phyloP scores from a whole-genome alignment of 306 rosid species.

The Luffa aegyptiaca region DNA sequence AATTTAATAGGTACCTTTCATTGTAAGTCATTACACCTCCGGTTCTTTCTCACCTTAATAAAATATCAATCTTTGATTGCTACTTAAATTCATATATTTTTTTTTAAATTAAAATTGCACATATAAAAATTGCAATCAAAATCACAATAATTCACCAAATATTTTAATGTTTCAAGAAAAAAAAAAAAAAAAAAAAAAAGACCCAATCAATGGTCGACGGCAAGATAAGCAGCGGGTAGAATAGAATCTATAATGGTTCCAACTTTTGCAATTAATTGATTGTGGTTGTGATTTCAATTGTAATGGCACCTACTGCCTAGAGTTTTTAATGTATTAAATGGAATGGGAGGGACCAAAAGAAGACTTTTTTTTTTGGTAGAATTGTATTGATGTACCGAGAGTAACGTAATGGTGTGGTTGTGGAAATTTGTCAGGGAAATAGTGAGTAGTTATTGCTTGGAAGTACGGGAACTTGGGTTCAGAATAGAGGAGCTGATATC shows the following conservation, averaged over 20 bases:
- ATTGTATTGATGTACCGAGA: too few relatives aligned
- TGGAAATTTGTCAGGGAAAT: constrained; percentile 32
- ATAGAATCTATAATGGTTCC: not conserved
- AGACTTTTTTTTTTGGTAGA: too few relatives aligned
- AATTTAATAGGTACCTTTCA: not conserved
- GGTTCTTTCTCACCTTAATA: not conserved
- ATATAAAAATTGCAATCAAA: not conserved
- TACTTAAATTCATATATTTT: not conserved
- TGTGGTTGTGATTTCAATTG: not conserved
- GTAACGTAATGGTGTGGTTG: too few relatives aligned
- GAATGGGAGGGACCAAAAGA: not conserved
- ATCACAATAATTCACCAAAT: not conserved
- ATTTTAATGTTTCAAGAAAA: not conserved
- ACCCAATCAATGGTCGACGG: not conserved
- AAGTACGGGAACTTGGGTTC: constrained; percentile 51
- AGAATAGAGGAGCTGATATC: constrained; percentile 53
- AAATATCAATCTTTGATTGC: not conserved
- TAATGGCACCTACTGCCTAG: too few relatives aligned
- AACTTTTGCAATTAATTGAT: not conserved
- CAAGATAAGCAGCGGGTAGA: not conserved
- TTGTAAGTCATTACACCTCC: not conserved
- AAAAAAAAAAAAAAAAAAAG: too few relatives aligned
- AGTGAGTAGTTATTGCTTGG: constrained; percentile 40
- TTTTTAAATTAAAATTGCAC: not conserved
- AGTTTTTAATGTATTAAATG: too few relatives aligned